Evolutionary conservation across 495 filamentous ascomycete species (phyloP).

Genomic region (Penicillium longicatenatum): DNA sequence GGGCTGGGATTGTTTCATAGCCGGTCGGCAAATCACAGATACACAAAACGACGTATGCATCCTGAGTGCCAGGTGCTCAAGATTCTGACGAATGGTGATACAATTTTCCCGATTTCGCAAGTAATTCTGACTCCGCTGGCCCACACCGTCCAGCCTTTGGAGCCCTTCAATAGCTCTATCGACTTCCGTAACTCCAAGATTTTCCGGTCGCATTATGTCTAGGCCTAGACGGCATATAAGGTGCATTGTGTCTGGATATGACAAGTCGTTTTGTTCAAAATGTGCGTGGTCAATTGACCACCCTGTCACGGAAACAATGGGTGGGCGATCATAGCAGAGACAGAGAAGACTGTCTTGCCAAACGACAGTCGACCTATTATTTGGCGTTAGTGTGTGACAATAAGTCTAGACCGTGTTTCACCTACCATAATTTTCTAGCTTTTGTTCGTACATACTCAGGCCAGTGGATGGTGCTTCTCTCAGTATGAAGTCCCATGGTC

Average conservation of each 20-base stretch:
- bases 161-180: constrained; percentile 25
- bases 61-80: constrained; percentile 38
- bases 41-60: constrained; percentile 37
- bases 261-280: constrained; percentile 17
- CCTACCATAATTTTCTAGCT: constrained; percentile 33
- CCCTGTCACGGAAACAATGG: constrained; percentile 30
- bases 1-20: constrained; percentile 25
- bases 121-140: constrained; percentile 23
- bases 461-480: constrained; percentile 25
- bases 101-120: constrained; percentile 27
- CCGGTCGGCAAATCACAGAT: constrained; percentile 39
- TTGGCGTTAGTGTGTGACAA: not conserved
- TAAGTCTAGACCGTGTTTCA: not conserved
- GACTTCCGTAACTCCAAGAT: constrained; percentile 3
- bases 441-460: constrained; percentile 30
- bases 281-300: constrained; percentile 21
- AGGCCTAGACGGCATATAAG: constrained; percentile 30
- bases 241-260: constrained; percentile 35
- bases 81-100: constrained; percentile 34
- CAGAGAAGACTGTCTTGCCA: constrained; percentile 43
- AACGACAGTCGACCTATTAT: constrained; percentile 31
- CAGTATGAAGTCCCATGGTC: constrained; percentile 44
- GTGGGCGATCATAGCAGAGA: constrained; percentile 38
- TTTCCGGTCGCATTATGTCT: constrained; percentile 25
- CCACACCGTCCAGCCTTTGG: constrained; percentile 26